Evolutionary conservation across 352 stramenopile genomes (phyloP).

Genomic region (Pythium grandisporangium): DNA sequence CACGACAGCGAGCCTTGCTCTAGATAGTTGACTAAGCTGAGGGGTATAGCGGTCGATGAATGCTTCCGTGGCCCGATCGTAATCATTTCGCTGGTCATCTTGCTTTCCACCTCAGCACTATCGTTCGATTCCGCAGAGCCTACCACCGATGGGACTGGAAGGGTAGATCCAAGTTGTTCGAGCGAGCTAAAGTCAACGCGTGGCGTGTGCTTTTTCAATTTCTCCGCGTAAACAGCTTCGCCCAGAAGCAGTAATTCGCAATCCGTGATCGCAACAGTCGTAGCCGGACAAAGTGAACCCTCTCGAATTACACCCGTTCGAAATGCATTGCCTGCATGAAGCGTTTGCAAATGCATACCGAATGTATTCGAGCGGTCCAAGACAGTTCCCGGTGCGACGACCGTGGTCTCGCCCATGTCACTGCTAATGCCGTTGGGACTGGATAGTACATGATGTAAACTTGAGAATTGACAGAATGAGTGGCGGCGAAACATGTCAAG

Average conservation of each 20-base stretch:
- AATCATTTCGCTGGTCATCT: no score
- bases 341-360: conserved; percentile 47
- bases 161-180: background rate
- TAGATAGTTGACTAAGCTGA: conserved; percentile 15
- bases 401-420: background rate
- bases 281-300: conserved; percentile 27
- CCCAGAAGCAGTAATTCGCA: conserved; percentile 44
- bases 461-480: conserved; percentile 36
- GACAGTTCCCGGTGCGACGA: conserved; percentile 3
- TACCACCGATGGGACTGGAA: no score
- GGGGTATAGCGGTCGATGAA: background rate
- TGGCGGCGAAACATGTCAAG: conserved; percentile 57
- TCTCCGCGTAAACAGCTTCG: conserved; percentile 22
- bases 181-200: conserved; percentile 21
- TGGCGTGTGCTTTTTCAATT: conserved; percentile 25
- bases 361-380: conserved; percentile 30
- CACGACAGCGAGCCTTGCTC: conserved; percentile 20
- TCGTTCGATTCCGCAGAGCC: no score
- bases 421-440: conserved; percentile 1
- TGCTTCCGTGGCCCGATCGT: background rate
- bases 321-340: conserved; percentile 40
- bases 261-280: conserved; percentile 40
- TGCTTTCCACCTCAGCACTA: no score
- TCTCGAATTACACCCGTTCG: conserved; percentile 39
- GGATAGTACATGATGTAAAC: conserved; percentile 14